phyloP scores from a whole-genome alignment of 345 rosid genomes.

The Arabidopsis suecica region DNA sequence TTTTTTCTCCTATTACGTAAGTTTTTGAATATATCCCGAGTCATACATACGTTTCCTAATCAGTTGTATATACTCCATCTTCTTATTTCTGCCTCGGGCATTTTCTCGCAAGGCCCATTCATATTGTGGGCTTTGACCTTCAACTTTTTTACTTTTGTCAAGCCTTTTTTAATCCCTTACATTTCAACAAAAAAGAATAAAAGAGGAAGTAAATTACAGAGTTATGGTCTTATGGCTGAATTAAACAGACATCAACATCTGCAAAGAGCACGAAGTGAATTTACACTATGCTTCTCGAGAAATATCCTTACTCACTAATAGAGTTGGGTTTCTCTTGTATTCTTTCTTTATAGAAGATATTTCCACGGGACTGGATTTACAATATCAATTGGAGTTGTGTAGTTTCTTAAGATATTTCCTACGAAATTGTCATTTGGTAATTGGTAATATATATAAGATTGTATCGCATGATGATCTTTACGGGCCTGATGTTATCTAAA shows the following conservation, averaged over 20 bases:
- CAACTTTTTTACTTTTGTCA: background rate
- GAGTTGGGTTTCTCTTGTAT: background rate
- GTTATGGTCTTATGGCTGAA: background rate
- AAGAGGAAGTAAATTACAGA: background rate
- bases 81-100: background rate
- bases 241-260: background rate
- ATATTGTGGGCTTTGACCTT: background rate
- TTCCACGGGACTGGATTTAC: background rate
- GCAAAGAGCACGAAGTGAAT: background rate
- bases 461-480: background rate
- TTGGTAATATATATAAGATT: background rate
- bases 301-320: background rate
- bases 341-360: background rate
- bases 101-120: slow-evolving; percentile 3
- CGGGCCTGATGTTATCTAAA: background rate
- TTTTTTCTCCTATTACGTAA: background rate
- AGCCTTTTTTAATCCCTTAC: background rate
- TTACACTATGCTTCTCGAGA: background rate
- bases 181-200: too few species aligned
- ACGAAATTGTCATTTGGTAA: background rate
- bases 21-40: background rate
- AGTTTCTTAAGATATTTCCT: background rate
- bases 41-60: background rate
- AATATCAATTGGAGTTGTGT: background rate
- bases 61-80: background rate